phyloP scores from a whole-genome alignment of 805 yeast species.

The Kluyveromyces aestuarii region DNA sequence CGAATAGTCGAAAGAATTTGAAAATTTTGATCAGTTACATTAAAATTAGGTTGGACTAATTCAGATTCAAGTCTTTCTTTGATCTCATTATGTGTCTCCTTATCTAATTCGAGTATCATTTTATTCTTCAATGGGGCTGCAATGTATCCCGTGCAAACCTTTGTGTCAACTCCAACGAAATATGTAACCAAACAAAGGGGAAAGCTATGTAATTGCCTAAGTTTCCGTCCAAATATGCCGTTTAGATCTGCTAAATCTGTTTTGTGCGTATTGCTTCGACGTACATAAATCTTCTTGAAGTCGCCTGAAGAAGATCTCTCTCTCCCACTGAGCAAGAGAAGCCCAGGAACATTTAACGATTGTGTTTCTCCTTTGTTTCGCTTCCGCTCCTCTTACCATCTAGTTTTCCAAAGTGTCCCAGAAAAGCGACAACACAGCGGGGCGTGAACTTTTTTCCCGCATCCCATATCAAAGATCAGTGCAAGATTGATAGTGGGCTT shows the following conservation, averaged over 20 bases:
- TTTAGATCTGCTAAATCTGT: too few relatives aligned
- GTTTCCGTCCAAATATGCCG: too few relatives aligned
- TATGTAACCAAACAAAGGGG: too few relatives aligned
- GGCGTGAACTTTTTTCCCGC: too few relatives aligned
- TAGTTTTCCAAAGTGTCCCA: background rate
- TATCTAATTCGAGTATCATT: background rate
- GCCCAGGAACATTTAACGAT: background rate
- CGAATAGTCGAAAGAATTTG: constrained; percentile 63
- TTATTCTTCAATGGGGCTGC: background rate
- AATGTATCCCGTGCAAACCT: background rate
- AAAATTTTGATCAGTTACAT: constrained; percentile 29
- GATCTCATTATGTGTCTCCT: background rate
- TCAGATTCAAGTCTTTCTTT: constrained; percentile 4
- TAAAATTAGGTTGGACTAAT: constrained; percentile 11
- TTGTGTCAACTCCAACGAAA: too few relatives aligned
- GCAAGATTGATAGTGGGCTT: too few relatives aligned
- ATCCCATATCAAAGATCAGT: too few relatives aligned
- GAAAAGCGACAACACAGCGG: background rate
- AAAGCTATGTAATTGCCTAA: too few relatives aligned
- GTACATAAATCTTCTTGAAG: too few relatives aligned
- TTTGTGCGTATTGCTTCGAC: too few relatives aligned
- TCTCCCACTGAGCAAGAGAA: background rate
- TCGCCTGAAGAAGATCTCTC: too few relatives aligned
- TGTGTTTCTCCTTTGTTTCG: background rate
- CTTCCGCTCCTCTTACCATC: background rate